Base-by-base conservation (phyloP, 108 stramenopile species). In the Bacterosira constricta region DNA sequence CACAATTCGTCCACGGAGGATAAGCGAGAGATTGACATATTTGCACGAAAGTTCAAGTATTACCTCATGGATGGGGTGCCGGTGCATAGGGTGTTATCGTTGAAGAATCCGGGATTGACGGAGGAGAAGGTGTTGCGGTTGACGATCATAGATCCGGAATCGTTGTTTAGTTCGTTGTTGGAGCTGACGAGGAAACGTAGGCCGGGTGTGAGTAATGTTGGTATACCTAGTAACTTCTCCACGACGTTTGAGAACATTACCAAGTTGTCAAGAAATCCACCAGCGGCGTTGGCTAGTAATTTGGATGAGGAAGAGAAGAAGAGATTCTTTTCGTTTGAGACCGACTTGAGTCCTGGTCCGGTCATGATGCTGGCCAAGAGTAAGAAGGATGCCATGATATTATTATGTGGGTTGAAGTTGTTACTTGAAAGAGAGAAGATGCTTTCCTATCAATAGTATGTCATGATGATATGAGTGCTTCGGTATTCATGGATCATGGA, bases 11-110 rank as follows among this genome's bases (percentile, higher is more conserved):
- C 65, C 56, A 25, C 29, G 3, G 73, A 75, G n/a, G 78, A 75
- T 35, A 74, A 46, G 44, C 73, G 46, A 34, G 78, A 79, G 36
- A 68, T 79, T 29, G 78, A 75, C 52, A 54, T 75, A 8, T 79
- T 79, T 34, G 57, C 73, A 0, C 37, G 73, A 36, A 68, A 65
- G 52, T 66, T 79, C 47, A 73, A 79, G 21, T 75, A 75, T 42
- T 79, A 69, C 46, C 56, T 79, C 0, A 69, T 75, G 67, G 78
- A 79, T 44, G 78, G 78, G 27, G 78, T 79, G 25, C 78, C 78
- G 6, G 78, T 79, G 2, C 51, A 69, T 30, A 31, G 74, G 1
- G 52, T 74, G 0, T 26, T 55, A 18, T 57, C 41, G 12, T 10
- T 56, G 13, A 75, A 58, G 4, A 69, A 42, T 32, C 29, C 27